A percentile compares a stretch with the other conserved stretches of the same genome.
Evolutionary conservation across 176 grass and related monocot genomes (phyloP).

Genomic region (Saccharum officinarum): DNA sequence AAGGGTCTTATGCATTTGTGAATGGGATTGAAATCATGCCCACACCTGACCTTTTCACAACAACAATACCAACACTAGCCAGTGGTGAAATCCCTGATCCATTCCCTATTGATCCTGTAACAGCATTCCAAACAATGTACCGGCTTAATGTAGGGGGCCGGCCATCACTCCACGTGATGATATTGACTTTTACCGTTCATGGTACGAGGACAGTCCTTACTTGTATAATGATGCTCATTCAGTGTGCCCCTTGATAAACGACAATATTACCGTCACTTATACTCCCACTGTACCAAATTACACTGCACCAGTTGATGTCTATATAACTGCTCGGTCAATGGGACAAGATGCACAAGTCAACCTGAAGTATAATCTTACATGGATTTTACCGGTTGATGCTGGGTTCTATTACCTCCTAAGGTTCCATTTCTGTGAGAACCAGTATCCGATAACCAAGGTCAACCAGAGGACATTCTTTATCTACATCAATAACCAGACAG

Average conservation of each 20-base stretch:
- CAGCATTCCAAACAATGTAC: conserved; percentile 59
- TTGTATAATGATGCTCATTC: conserved; percentile 34
- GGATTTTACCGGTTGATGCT: conserved; percentile 62
- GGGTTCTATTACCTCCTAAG: conserved; percentile 63
- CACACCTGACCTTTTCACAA: conserved; percentile 50
- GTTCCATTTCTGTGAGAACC: conserved; percentile 88
- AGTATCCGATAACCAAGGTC: conserved; percentile 49
- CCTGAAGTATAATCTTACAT: conserved; percentile 86
- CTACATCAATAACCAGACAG: conserved; percentile 79
- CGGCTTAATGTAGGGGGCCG: conserved; percentile 72
- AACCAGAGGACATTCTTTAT: conserved; percentile 78
- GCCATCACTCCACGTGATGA: conserved; percentile 30
- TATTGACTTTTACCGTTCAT: conserved; percentile 51
- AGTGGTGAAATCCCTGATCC: background rate
- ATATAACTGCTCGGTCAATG: conserved; percentile 74
- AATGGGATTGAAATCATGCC: conserved; percentile 78
- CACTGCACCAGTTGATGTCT: conserved; percentile 54
- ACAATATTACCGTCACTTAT: conserved; percentile 50
- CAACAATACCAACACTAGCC: background rate
- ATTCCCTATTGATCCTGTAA: background rate
- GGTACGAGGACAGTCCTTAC: conserved; percentile 46
- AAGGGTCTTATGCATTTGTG: conserved; percentile 57
- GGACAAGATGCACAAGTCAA: conserved; percentile 52
- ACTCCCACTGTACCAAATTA: conserved; percentile 34
- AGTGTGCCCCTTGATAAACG: conserved; percentile 44